Evolutionary conservation across 768 basidiomycete species (phyloP).

Genomic region (Pholiota microspora): DNA sequence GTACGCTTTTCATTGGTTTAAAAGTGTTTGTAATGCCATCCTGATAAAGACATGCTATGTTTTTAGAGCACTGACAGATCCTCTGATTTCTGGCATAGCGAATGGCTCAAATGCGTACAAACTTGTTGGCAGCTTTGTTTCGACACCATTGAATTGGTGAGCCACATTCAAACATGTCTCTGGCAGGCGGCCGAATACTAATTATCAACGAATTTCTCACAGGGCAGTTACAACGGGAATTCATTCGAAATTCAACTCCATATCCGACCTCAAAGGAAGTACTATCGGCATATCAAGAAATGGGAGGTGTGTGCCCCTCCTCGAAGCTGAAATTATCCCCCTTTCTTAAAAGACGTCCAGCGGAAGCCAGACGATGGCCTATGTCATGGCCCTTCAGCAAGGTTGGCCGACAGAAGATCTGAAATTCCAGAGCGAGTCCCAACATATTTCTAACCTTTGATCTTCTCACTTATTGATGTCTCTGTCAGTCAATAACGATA

Average conservation of each 20-base stretch:
- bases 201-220: background rate
- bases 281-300: constrained; percentile 86
- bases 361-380: constrained; percentile 94
- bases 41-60: background rate
- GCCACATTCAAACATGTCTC: no score
- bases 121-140: constrained; percentile 90
- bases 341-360: constrained; percentile 30
- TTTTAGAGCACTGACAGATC: constrained; percentile 17
- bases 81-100: constrained; percentile 36
- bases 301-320: constrained; percentile 59
- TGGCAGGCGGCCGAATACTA: no score
- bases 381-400: constrained; percentile 88
- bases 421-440: constrained; percentile 63
- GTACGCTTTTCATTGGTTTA: constrained; percentile 35
- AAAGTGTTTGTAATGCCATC: background rate
- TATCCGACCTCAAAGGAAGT: constrained; percentile 75
- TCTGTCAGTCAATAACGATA: constrained; percentile 71
- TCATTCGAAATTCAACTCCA: constrained; percentile 63
- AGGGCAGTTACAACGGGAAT: constrained; percentile 95
- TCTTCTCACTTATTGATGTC: background rate
- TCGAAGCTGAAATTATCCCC: background rate
- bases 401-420: constrained; percentile 68
- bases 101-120: constrained; percentile 88
- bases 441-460: background rate
- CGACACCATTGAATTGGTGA: constrained; percentile 85